Evolutionary conservation across 1,284 basidiomycete species (phyloP).

Genomic region (Ceratobasidium sp.): DNA sequence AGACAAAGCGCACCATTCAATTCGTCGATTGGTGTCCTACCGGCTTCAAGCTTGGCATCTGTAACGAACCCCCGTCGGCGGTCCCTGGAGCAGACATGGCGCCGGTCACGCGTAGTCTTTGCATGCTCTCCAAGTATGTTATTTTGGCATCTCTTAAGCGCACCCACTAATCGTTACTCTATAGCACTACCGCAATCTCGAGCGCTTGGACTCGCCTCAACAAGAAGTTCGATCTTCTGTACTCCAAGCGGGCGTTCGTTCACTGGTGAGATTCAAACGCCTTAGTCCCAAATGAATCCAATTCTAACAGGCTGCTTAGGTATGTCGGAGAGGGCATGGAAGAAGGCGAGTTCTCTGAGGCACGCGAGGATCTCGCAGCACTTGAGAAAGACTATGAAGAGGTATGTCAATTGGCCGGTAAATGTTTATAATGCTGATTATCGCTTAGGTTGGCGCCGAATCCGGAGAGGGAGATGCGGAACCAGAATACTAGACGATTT

Average conservation of each 20-base stretch:
- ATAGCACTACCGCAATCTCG: constrained; percentile 94
- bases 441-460: constrained; percentile 44
- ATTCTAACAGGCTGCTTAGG: not conserved
- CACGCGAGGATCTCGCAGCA: constrained; percentile 95
- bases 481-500: constrained; percentile 44
- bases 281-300: too few species aligned
- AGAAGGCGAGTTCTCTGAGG: constrained; percentile 98
- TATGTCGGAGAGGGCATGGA: constrained; percentile 99
- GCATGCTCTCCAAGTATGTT: constrained; percentile 78
- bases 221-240: constrained; percentile 98
- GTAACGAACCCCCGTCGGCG: constrained; percentile 91
- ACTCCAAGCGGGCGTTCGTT: constrained; percentile 91
- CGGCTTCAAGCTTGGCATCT: constrained; percentile 80
- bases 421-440: too few species aligned
- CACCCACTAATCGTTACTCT: constrained; percentile 10
- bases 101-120: constrained; percentile 91
- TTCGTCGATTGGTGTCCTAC: constrained; percentile 92
- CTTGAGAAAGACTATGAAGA: constrained; percentile 98
- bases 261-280: constrained; percentile 75
- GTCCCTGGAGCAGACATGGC: constrained; percentile 96
- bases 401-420: too few species aligned
- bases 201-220: constrained; percentile 88
- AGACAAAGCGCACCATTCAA: constrained; percentile 97
- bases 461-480: constrained; percentile 44
- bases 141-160: not conserved